A percentile compares a stretch with the other conserved stretches of the same genome.
Conservation (phyloP, 768 basidiomycete species). For the Terana coerulea region DNA sequence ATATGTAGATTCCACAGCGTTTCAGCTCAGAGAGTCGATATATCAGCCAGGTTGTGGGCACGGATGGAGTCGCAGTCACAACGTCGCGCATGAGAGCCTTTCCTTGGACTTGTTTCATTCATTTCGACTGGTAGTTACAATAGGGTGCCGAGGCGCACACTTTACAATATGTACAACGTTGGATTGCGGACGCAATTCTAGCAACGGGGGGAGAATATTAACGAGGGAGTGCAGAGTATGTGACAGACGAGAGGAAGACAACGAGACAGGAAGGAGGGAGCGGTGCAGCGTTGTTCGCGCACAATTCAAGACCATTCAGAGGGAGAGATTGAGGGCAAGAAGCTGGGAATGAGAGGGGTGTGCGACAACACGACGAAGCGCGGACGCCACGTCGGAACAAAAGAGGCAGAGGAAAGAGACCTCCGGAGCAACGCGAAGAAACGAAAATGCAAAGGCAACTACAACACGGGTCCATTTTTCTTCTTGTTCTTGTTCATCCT, state of each 20-base stretch:
- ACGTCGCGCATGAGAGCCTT: too few relatives aligned
- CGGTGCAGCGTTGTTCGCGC: background rate
- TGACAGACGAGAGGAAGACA: background rate
- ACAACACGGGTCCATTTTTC: slow-evolving; percentile 3
- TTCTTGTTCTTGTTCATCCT: background rate
- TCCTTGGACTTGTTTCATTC: too few relatives aligned
- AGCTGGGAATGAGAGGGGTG: background rate
- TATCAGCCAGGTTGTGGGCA: too few relatives aligned
- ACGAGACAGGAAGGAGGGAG: background rate
- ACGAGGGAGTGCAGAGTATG: background rate
- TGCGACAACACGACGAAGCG: background rate
- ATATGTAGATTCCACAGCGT: too few relatives aligned
- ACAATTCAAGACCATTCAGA: background rate
- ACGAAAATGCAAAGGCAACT: background rate
- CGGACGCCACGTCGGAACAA: background rate
- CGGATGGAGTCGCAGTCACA: too few relatives aligned
- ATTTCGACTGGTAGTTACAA: background rate
- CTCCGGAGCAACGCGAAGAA: background rate
- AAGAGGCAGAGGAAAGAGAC: background rate
- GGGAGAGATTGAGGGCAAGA: background rate
- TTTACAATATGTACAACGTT: background rate
- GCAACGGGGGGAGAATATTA: too few relatives aligned
- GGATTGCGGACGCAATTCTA: background rate
- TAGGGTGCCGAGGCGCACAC: background rate
- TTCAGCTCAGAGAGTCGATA: too few relatives aligned